A percentile compares a stretch with the other conserved stretches of the same genome.
phyloP scores from a whole-genome alignment of 176 grass and related monocot species.

The Oryza officinalis region DNA sequence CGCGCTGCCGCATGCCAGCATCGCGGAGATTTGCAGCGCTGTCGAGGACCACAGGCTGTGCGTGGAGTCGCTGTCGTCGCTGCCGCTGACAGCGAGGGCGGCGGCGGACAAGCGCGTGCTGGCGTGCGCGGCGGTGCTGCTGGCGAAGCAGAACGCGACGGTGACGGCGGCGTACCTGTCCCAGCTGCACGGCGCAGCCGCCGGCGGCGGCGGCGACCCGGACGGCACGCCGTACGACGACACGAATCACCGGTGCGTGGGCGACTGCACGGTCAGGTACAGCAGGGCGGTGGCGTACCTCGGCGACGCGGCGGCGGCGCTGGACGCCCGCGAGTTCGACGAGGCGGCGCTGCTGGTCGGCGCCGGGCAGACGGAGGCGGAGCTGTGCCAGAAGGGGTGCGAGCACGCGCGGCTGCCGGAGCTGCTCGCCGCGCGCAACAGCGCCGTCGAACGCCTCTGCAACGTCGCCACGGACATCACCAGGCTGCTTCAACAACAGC shows the following conservation, averaged over 20 bases:
- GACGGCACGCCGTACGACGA: constrained; percentile 1
- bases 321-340: constrained; percentile 20
- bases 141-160: constrained; percentile 31
- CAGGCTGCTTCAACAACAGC: neutral
- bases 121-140: constrained; percentile 25
- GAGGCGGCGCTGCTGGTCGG: constrained; percentile 33
- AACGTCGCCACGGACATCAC: neutral
- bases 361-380: constrained; percentile 25
- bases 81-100: constrained; percentile 15
- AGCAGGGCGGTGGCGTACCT: constrained; percentile 43
- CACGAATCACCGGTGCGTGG: constrained; percentile 38
- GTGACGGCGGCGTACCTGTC: neutral
- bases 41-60: constrained; percentile 41
- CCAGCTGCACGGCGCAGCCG: neutral
- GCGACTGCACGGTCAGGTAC: constrained; percentile 43
- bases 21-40: constrained; percentile 45
- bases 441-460: constrained; percentile 15
- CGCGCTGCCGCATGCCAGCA: neutral
- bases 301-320: constrained; percentile 23
- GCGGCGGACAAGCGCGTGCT: constrained; percentile 37
- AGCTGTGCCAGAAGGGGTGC: constrained; percentile 52
- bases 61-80: constrained; percentile 27
- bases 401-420: constrained; percentile 8
- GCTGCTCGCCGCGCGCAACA: constrained; percentile 34
- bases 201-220: neutral